Evolutionary conservation across 345 rosid species (phyloP).

Genomic region (Aquilaria malaccensis): DNA sequence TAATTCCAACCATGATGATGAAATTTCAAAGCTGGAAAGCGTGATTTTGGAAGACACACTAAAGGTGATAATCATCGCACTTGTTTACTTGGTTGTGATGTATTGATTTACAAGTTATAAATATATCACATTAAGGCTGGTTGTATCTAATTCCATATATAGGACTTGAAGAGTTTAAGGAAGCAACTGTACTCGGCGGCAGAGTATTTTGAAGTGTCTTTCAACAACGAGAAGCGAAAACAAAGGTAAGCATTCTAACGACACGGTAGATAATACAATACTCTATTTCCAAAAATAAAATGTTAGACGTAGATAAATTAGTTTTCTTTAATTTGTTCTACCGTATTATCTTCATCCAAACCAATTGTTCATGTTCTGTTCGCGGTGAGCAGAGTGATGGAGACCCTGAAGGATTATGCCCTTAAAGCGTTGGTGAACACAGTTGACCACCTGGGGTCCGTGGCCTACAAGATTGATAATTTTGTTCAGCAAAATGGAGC

Average conservation of each 20-base stretch:
- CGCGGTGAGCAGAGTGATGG: slow-evolving; percentile 39
- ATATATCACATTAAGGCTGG: neutral
- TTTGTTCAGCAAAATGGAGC: slow-evolving; percentile 42
- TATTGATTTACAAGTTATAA: neutral
- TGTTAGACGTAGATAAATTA: too few relatives aligned
- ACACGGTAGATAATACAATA: too few relatives aligned
- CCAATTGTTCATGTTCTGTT: too few relatives aligned
- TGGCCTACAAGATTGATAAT: slow-evolving; percentile 52
- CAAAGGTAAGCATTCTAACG: slow-evolving; percentile 35
- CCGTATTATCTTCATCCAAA: too few relatives aligned
- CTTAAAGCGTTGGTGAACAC: slow-evolving; percentile 69
- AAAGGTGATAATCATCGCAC: slow-evolving; percentile 31
- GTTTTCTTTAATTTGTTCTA: too few relatives aligned
- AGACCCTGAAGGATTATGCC: slow-evolving; percentile 61
- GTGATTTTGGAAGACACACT: slow-evolving; percentile 61
- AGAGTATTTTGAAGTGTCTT: slow-evolving; percentile 68
- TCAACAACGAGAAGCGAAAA: slow-evolving; percentile 50
- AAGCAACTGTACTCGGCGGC: slow-evolving; percentile 81
- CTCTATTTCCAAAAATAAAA: too few relatives aligned
- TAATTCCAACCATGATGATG: slow-evolving; percentile 48
- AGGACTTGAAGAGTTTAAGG: slow-evolving; percentile 79
- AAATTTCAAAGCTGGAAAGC: slow-evolving; percentile 62
- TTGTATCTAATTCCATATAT: too few relatives aligned
- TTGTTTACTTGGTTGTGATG: neutral
- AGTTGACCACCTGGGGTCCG: slow-evolving; percentile 87